phyloP scores from a whole-genome alignment of 202 grass and related monocot genomes.

The Hordeum pubiflorum region DNA sequence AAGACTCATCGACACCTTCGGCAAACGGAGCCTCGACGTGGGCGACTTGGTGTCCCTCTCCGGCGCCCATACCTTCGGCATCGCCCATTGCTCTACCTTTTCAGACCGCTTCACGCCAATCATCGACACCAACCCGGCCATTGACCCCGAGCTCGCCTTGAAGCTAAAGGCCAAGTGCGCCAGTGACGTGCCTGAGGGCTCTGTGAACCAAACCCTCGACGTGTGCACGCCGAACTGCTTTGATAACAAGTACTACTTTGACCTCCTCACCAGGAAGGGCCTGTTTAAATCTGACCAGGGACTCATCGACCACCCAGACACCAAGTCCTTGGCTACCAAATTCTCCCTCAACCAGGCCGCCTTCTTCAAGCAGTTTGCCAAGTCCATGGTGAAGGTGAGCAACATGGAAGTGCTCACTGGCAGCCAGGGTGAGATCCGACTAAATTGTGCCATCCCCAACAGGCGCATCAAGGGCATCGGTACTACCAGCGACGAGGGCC shows the following conservation, averaged over 20 bases:
- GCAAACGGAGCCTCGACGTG: constrained; percentile 27
- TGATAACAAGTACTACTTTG: constrained; percentile 69
- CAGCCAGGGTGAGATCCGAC: constrained; percentile 34
- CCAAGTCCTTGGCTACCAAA: constrained; percentile 25
- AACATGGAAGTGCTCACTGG: constrained; percentile 52
- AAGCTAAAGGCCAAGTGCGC: constrained; percentile 50
- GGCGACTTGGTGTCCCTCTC: constrained; percentile 57
- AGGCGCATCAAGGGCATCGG: neutral
- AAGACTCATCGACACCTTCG: constrained; percentile 13
- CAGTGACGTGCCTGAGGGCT: neutral
- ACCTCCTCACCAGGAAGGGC: constrained; percentile 42
- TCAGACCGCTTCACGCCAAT: constrained; percentile 9
- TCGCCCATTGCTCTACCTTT: constrained; percentile 45
- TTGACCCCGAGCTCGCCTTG: constrained; percentile 27
- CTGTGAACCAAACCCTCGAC: constrained; percentile 12
- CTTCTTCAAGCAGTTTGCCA: constrained; percentile 56
- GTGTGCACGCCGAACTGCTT: constrained; percentile 40
- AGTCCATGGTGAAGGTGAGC: constrained; percentile 53
- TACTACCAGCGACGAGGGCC: neutral
- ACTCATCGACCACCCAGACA: constrained; percentile 18
- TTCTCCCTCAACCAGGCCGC: constrained; percentile 34
- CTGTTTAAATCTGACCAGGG: constrained; percentile 58
- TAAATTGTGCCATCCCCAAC: constrained; percentile 28
- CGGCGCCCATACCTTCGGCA: constrained; percentile 64
- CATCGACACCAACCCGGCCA: constrained; percentile 6